Conservation (phyloP, 208 protist species). For the Acanthamoeba healyi region DNA sequence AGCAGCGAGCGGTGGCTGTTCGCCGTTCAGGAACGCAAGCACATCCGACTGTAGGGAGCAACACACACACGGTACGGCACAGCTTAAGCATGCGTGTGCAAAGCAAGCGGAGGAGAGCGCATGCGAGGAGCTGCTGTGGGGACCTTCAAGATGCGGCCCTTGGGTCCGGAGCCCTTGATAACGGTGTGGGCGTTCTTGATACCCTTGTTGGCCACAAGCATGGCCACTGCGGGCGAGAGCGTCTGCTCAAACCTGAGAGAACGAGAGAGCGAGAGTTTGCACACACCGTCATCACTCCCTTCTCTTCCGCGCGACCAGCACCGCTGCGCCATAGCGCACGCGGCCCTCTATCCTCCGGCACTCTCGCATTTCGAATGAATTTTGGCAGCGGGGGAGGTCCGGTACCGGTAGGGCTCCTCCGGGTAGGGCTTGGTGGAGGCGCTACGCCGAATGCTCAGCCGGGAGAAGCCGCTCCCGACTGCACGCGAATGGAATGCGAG, state of each 20-base stretch:
- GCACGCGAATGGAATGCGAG: background rate
- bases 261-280: no score
- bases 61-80: no score
- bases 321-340: no score
- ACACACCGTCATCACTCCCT: no score
- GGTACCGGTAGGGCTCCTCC: slow-evolving; percentile 15
- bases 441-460: background rate
- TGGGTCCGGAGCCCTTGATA: slow-evolving; percentile 8
- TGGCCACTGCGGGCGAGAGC: slow-evolving; percentile 8
- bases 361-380: no score
- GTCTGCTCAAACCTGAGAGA: background rate
- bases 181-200: slow-evolving; percentile 22
- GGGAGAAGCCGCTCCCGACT: background rate
- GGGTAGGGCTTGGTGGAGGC: slow-evolving; percentile 1
- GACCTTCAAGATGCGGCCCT: slow-evolving; percentile 19
- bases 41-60: background rate
- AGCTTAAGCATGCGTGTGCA: no score
- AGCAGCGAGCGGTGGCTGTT: background rate
- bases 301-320: no score
- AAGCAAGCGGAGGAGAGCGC: no score
- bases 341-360: no score
- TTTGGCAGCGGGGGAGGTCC: background rate
- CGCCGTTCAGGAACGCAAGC: slow-evolving; percentile 20
- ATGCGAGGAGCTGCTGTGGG: background rate
- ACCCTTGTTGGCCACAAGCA: background rate